phyloP scores from a whole-genome alignment of 371 early-diverging fungal genomes.

The Batkoa obscura region DNA sequence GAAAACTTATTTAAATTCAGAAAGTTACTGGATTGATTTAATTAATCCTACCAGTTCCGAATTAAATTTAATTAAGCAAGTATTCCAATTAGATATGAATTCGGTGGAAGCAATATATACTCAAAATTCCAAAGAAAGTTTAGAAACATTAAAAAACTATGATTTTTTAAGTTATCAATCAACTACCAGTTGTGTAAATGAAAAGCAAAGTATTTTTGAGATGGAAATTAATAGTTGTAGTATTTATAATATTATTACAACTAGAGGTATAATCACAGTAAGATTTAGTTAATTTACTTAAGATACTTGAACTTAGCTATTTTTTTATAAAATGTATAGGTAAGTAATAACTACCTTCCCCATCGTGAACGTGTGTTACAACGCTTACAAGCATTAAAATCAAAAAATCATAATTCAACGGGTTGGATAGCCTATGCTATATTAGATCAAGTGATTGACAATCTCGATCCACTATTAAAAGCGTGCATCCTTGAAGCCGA shows the following conservation, averaged over 20 bases:
- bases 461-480: background rate
- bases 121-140: background rate
- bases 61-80: too few species aligned
- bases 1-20: too few species aligned
- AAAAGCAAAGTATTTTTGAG: background rate
- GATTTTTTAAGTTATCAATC: background rate
- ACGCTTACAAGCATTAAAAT: background rate
- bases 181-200: background rate
- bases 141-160: background rate
- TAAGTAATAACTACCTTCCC: background rate
- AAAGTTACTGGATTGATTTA: too few species aligned
- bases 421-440: constrained; percentile 2
- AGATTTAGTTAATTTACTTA: background rate
- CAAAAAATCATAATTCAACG: background rate
- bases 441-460: background rate
- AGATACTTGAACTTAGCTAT: too few species aligned
- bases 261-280: background rate
- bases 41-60: too few species aligned
- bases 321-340: background rate
- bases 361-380: background rate
- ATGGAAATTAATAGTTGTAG: background rate
- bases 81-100: background rate
- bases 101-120: background rate
- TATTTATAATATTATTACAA: background rate
- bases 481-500: background rate